Evolutionary conservation across 1,284 basidiomycete species (phyloP).

Genomic region (Vanrija sp.): DNA sequence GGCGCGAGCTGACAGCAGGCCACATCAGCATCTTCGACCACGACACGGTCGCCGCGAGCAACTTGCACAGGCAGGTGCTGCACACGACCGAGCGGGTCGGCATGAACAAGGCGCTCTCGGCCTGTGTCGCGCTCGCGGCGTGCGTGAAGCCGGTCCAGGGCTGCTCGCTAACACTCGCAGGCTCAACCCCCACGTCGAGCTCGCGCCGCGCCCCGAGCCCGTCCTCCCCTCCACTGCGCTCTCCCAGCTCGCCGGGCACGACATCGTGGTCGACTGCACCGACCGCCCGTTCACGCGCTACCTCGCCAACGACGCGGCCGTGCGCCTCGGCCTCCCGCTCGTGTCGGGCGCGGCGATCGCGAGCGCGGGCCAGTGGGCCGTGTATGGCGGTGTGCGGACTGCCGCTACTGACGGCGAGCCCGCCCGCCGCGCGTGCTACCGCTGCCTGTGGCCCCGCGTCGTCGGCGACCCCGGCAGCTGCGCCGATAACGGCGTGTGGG

Average conservation of each 20-base stretch:
- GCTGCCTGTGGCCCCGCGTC: slow-evolving; percentile 82
- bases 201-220: slow-evolving; percentile 57
- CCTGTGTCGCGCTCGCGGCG: slow-evolving; percentile 63
- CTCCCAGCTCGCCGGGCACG: slow-evolving; percentile 59
- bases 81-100: slow-evolving; percentile 80
- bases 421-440: slow-evolving; percentile 78
- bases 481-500: slow-evolving; percentile 86
- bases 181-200: slow-evolving; percentile 62
- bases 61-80: slow-evolving; percentile 88
- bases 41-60: slow-evolving; percentile 84
- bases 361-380: slow-evolving; percentile 82
- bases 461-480: slow-evolving; percentile 59
- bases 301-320: slow-evolving; percentile 86
- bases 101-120: slow-evolving; percentile 76
- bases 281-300: slow-evolving; percentile 92
- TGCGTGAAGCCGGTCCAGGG: slow-evolving; percentile 36
- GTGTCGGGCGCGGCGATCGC: slow-evolving; percentile 91
- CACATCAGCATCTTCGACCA: slow-evolving; percentile 81
- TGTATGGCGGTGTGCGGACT: slow-evolving; percentile 58
- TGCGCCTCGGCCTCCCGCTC: slow-evolving; percentile 67
- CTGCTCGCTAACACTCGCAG: slow-evolving; percentile 48
- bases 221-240: slow-evolving; percentile 63
- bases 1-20: slow-evolving; percentile 16
- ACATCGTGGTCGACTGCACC: slow-evolving; percentile 89
- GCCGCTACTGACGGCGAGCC: slow-evolving; percentile 4